Base-by-base conservation (phyloP, 2,329 filamentous ascomycete genomes). In the Cytospora piceae region DNA sequence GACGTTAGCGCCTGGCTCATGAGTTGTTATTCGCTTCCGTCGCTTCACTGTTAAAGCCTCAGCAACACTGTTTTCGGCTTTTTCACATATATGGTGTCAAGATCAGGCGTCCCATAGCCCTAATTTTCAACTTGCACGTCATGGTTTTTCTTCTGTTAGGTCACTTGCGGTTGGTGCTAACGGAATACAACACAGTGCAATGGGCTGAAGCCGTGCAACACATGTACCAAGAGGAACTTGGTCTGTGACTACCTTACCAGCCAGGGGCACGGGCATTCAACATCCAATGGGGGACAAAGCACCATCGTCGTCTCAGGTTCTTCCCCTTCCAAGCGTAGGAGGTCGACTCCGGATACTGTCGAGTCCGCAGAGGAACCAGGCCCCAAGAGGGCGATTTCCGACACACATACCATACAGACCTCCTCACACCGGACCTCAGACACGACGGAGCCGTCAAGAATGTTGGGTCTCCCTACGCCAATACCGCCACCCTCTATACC, bases 151-250 rank as follows among this genome's bases (percentile, higher is more conserved):
- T 8, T 29, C 46, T 46, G 15, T 15, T 20, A 24, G 17, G 27
- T 37, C 22, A 11, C 27, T 20, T 14, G 22, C 27, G 58, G 34
- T 22, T 11, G 2, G 22, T 54, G 57, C 65, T 67, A 61, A 65
- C 49, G 27, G 34, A 61, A 68, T 24, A 58, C 31, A 62, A 65
- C n/a, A 63, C 67, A 88, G 86, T 88, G 86, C 74, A 85, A 88
- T 75, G 86, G 85, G 31, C 72, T 80, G 56, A 80, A 78, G 60
- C 86, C 85, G 46, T 89, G 87, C 74, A 81, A 80, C 66, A 85
- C 83, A 29, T 89, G 87, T 75, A 76, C 78, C 54, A 87, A 85
- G 76, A 82, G 84, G 73, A 77, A 72, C 24, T 73, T 82, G 63
- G 72, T 69, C 4, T 85, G 82, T 69, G 71, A 75, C 32, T 85